phyloP scores from a whole-genome alignment of 495 filamentous ascomycete genomes.

The Aspergillus baeticus region DNA sequence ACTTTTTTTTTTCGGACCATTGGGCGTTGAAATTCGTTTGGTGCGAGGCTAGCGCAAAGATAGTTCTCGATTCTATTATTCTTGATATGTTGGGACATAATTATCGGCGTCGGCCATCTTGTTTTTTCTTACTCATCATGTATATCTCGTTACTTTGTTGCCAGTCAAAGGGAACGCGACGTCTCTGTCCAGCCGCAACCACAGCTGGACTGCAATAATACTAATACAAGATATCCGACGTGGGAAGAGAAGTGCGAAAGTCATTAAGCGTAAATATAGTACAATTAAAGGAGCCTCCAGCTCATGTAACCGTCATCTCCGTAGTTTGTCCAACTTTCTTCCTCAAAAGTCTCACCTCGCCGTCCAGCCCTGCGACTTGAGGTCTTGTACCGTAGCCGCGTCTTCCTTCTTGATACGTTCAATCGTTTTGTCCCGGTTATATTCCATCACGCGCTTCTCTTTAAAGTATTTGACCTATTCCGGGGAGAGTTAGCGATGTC shows the following conservation, averaged over 20 bases:
- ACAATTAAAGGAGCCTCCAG: slow-evolving; percentile 10
- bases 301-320: not conserved
- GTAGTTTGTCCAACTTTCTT: not conserved
- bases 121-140: not conserved
- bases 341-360: slow-evolving; percentile 23
- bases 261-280: slow-evolving; percentile 20
- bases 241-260: slow-evolving; percentile 1
- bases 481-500: slow-evolving; percentile 15
- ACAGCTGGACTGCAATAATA: slow-evolving; percentile 1
- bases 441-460: slow-evolving; percentile 87
- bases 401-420: slow-evolving; percentile 78
- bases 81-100: not conserved
- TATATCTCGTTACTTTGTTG: not conserved
- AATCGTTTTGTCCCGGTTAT: slow-evolving; percentile 76
- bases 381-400: slow-evolving; percentile 53
- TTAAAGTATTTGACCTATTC: slow-evolving; percentile 94
- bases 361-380: slow-evolving; percentile 47
- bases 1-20: slow-evolving; percentile 3
- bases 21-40: not conserved
- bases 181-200: not conserved
- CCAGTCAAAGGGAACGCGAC: not conserved
- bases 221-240: not conserved
- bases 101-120: not conserved
- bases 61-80: not conserved
- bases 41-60: not conserved